Conservation (phyloP, 139 green algal genomes). For the Chlorella ohadii region DNA sequence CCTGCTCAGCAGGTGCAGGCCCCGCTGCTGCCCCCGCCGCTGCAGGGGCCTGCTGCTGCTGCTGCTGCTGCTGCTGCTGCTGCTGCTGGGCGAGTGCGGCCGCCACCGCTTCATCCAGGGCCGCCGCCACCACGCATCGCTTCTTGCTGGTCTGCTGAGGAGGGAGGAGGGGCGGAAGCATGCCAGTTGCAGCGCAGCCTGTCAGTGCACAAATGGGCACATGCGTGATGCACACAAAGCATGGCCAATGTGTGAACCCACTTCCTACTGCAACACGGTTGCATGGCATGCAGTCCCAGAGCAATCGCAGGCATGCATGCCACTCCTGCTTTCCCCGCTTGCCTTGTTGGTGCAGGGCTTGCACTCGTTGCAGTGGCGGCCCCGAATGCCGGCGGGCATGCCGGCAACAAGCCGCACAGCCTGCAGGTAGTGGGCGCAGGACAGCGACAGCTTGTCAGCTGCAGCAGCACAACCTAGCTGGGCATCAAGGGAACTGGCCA, state of each 20-base stretch:
- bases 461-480: too few species aligned
- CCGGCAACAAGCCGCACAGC: not conserved
- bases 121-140: not conserved
- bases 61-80: not conserved
- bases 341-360: conserved; percentile 25
- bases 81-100: not conserved
- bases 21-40: not conserved
- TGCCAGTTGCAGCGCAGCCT: too few species aligned
- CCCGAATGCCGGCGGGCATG: not conserved
- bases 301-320: not conserved
- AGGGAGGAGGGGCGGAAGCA: not conserved
- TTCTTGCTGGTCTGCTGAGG: conserved; percentile 6
- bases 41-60: not conserved
- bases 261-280: too few species aligned
- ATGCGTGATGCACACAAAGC: not conserved
- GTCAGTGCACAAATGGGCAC: too few species aligned
- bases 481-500: too few species aligned
- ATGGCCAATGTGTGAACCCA: too few species aligned
- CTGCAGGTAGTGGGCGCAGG: not conserved
- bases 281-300: not conserved
- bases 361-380: conserved; percentile 32
- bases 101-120: not conserved
- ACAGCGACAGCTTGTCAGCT: too few species aligned
- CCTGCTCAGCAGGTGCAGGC: not conserved
- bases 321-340: not conserved